phyloP scores from a whole-genome alignment of 1,284 basidiomycete genomes.

The Trametes hirsuta region DNA sequence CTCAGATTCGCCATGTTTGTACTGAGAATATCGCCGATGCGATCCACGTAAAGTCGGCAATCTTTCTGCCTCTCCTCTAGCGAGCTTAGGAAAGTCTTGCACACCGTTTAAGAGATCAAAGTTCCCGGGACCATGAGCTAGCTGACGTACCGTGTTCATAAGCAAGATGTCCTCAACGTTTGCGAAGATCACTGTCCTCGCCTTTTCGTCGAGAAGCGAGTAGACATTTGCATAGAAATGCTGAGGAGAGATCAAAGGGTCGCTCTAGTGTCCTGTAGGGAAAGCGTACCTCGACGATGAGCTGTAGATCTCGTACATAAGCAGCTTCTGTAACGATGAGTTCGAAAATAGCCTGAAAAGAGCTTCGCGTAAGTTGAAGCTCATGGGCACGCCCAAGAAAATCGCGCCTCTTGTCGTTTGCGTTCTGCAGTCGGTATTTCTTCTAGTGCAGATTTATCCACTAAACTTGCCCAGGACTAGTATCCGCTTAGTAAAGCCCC shows the following conservation, averaged over 20 bases:
- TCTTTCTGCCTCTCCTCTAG: constrained; percentile 91
- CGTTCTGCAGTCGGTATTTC: constrained; percentile 79
- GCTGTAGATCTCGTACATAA: constrained; percentile 89
- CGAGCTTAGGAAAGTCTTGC: constrained; percentile 77
- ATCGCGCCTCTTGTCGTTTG: constrained; percentile 80
- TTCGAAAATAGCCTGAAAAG: constrained; percentile 80
- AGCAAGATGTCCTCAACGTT: constrained; percentile 92
- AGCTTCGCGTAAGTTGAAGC: background rate
- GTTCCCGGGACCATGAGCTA: constrained; percentile 5
- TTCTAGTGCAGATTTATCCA: constrained; percentile 80
- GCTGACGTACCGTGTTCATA: constrained; percentile 72
- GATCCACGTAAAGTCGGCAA: constrained; percentile 87
- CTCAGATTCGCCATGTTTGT: constrained; percentile 76
- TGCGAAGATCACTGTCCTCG: constrained; percentile 84
- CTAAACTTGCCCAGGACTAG: constrained; percentile 91
- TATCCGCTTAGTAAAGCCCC: background rate
- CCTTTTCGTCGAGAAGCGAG: constrained; percentile 75
- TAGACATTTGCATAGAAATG: constrained; percentile 86
- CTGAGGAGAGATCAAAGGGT: constrained; percentile 33
- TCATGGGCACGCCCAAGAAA: no score
- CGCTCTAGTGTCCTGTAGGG: no score
- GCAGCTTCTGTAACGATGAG: constrained; percentile 86
- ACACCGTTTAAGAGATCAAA: background rate
- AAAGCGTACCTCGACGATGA: constrained; percentile 80
- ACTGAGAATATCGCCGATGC: constrained; percentile 84